Conservation (phyloP, 2,329 filamentous ascomycete genomes). For the Cordyceps cateniannulata region DNA sequence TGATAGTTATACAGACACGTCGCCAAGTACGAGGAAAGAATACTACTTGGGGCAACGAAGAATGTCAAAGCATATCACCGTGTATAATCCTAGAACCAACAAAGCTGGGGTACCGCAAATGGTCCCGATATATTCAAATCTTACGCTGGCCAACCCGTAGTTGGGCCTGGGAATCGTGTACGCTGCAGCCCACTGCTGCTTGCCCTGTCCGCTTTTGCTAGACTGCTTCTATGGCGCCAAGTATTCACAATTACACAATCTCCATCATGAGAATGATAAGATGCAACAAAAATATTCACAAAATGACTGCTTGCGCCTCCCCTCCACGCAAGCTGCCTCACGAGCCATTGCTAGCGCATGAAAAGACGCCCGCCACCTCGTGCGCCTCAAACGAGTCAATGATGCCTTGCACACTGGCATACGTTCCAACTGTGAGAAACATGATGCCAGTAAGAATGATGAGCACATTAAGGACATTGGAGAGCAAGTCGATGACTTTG, state of each 20-base stretch:
- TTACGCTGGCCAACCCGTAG: neutral
- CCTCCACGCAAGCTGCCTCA: constrained; percentile 28
- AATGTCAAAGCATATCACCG: too few relatives aligned
- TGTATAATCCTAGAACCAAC: neutral
- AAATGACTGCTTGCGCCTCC: too few relatives aligned
- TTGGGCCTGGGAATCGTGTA: constrained; percentile 3
- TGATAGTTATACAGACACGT: too few relatives aligned
- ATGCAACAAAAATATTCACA: neutral
- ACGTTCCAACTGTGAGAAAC: constrained; percentile 77
- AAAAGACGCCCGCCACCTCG: constrained; percentile 65
- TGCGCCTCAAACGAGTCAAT: constrained; percentile 63
- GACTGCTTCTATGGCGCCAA: neutral
- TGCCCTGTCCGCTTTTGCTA: neutral
- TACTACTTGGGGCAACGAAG: too few relatives aligned
- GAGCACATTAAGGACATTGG: constrained; percentile 61
- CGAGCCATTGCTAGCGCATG: constrained; percentile 63
- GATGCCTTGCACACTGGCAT: constrained; percentile 68
- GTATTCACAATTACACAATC: neutral
- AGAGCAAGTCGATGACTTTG: constrained; percentile 41
- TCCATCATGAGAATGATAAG: neutral
- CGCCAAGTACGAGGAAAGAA: too few relatives aligned
- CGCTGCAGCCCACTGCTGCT: constrained; percentile 9
- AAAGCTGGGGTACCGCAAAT: neutral
- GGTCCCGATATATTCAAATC: constrained; percentile 6
- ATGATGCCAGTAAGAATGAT: constrained; percentile 72